Evolutionary conservation across 768 basidiomycete species (phyloP).

Genomic region (Mycena metata): DNA sequence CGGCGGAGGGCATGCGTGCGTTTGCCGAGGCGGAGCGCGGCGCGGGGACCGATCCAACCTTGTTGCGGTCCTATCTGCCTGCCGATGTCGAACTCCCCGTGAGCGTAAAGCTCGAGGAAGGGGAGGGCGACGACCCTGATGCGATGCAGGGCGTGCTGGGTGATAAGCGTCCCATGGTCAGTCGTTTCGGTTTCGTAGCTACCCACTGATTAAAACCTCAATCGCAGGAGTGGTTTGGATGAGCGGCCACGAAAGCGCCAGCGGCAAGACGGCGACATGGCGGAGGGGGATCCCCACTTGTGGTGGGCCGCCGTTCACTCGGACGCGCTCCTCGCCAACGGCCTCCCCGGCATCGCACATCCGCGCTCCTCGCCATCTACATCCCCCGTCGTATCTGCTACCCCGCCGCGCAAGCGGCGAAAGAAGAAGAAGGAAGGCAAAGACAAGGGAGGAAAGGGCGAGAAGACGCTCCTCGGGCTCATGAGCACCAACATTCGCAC

Average conservation of each 20-base stretch:
- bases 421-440: slow-evolving; percentile 42
- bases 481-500: slow-evolving; percentile 87
- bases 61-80: slow-evolving; percentile 32
- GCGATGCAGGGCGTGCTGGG: slow-evolving; percentile 55
- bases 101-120: slow-evolving; percentile 45
- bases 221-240: slow-evolving; percentile 49
- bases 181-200: slow-evolving; percentile 2
- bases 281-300: slow-evolving; percentile 60
- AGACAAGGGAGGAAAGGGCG: slow-evolving; percentile 28
- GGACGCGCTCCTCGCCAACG: slow-evolving; percentile 72
- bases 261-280: slow-evolving; percentile 52
- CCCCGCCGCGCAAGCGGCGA: slow-evolving; percentile 46
- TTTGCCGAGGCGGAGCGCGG: slow-evolving; percentile 70
- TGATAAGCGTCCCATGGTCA: slow-evolving; percentile 71
- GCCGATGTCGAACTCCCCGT: slow-evolving; percentile 5
- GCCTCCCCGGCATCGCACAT: slow-evolving; percentile 68
- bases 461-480: slow-evolving; percentile 68
- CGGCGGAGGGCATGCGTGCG: slow-evolving; percentile 77
- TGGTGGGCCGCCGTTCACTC: slow-evolving; percentile 86
- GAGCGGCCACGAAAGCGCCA: slow-evolving; percentile 74
- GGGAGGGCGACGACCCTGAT: slow-evolving; percentile 52
- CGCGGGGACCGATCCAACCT: slow-evolving; percentile 53
- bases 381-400: slow-evolving; percentile 17
- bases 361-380: slow-evolving; percentile 33
- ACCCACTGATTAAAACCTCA: background rate